Conservation (phyloP, 2,329 filamentous ascomycete genomes). For the Neonectria punicea region DNA sequence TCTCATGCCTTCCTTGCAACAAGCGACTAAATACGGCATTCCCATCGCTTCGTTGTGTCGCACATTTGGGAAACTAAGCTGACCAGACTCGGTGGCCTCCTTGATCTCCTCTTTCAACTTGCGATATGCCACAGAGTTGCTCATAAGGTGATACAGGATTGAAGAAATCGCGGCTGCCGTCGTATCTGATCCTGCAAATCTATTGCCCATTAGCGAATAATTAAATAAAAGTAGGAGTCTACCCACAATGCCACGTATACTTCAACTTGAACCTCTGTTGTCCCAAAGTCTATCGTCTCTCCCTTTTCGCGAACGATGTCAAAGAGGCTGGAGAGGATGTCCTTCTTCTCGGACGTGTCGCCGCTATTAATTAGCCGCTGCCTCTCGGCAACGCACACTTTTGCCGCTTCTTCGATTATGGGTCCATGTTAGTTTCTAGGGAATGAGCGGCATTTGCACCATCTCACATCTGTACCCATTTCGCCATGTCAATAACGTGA, state of each 20-base stretch:
- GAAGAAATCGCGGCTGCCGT: background rate
- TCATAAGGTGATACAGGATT: background rate
- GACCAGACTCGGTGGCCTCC: background rate
- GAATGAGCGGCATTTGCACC: too few relatives aligned
- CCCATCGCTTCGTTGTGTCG: background rate
- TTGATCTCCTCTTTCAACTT: constrained; percentile 3
- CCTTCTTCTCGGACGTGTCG: background rate
- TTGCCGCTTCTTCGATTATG: background rate
- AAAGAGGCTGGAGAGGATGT: constrained; percentile 1
- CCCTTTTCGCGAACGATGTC: background rate
- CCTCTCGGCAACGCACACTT: background rate
- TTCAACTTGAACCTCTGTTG: background rate
- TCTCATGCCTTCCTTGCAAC: constrained; percentile 13
- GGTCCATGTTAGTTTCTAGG: background rate
- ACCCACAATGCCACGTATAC: background rate
- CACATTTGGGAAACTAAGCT: background rate
- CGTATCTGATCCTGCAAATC: constrained; percentile 1
- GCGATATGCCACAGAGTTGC: background rate
- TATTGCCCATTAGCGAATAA: background rate
- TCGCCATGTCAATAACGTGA: constrained; percentile 1
- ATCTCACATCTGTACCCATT: constrained; percentile 16
- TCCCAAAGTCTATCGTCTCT: constrained; percentile 1
- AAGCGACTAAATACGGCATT: constrained; percentile 6
- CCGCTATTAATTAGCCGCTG: background rate
- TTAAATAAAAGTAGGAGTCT: too few relatives aligned